Base-by-base conservation (phyloP, 1,284 basidiomycete species). In the Ustilago curta region DNA sequence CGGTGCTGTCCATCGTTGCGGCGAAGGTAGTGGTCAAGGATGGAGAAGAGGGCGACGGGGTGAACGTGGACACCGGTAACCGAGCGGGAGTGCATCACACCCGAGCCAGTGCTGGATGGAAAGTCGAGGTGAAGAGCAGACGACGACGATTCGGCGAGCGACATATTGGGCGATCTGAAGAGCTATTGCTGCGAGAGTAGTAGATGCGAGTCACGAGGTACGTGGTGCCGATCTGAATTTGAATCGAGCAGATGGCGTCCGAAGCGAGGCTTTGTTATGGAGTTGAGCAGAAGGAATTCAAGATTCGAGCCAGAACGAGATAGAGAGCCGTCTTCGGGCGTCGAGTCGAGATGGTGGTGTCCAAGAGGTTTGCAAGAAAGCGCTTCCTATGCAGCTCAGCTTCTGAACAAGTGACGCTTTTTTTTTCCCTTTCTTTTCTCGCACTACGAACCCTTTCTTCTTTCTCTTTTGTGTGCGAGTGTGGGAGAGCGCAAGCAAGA, bases 1-100 rank as follows among this genome's bases (percentile, higher is more conserved):
- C 96, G 90, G 31, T 71, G 73, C 60, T 80, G 80, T 16, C 76
- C 71, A 42, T 70, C 92, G 82, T 95, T 92, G 70, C 95, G 90
- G 40, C 97, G 92, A 54, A 98, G 90, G 87, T 95, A 97, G 87
- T 99, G 96, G 87, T 98, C 96, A 74, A 99, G 91, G 87, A 98
- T 95, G 63, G 93, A 92, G 85, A 97, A 95, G 63, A 99, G 90
- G 8, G 94, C 83, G 48, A 81, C 82, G 27, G 83, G 83, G 61
- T 84, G 83, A 25, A 84, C 80, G 52, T 79, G 77, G 39, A 84
- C 83, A 39, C 76, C 70, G 4, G 81, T 73, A 60, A 83, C 68
- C 43, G 83, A 82, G 21, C 82, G 81, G 32, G 81, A 84, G 70
- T 80, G 77, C 59, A 83, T 75, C 27, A 82, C 71, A 48, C 80